Evolutionary conservation across 805 yeast species (phyloP), one percentile per base, ranked within the genome.

Genomic region (Clavispora carvajalis): DNA sequence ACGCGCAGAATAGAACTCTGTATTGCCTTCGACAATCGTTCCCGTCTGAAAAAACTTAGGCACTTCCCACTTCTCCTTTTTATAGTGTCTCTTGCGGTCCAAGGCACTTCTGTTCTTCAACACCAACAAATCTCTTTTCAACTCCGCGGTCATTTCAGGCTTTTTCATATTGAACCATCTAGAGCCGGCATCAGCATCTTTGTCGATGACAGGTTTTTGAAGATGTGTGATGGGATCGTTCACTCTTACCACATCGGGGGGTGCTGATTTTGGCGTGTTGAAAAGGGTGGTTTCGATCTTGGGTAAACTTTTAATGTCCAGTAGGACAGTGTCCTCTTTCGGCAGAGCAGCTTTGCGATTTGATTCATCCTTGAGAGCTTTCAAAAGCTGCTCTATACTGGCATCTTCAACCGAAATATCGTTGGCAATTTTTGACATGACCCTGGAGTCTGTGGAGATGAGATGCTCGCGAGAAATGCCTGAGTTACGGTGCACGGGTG

Each of bases 21-120:
- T 73, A 48, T 82, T 79, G 33, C 89, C 91, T 52, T 85, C 93
- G 19, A 90, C 63, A 26, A 93, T 77, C 0, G 96, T 89, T 12
- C 99, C 99, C 52, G 85, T 76, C 43, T 91, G 93, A 59, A 93
- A 89, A 49, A 72, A 78, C 54, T 85, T 86, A 34, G 95, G 91
- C 7, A 74, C 71, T 37, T 71, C 73, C 84, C 89, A 83, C 46
- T 80, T 80, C 44, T 84, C 93, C 59, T 86, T 87, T 63, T 86
- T 88, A 65, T 93, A 93, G 63, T 88, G 96, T 53, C 97, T 77
- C 65, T 93, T 93, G 7, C 97, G 98, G 58, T 93, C 98, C 46
- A 93, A 71, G 8, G 89, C 96, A 41, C 85, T 83, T 63, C 99
- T 79, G 67, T 91, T 86, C 55, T 87, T 82, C 44, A 93, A 70